phyloP scores from a whole-genome alignment of 2,329 filamentous ascomycete species.

The Curvularia spicifera region DNA sequence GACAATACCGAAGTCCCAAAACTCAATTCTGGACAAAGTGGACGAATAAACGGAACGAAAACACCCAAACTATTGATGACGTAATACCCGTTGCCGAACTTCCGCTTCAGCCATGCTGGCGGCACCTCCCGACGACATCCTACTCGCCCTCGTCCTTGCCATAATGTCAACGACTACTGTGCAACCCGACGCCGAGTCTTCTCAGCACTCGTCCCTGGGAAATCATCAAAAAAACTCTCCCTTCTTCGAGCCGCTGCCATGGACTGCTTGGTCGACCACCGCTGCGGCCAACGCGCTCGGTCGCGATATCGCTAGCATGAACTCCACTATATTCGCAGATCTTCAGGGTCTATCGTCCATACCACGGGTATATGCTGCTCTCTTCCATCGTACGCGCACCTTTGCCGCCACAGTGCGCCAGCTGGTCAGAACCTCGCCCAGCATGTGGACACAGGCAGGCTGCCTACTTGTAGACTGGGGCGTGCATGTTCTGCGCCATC shows the following conservation, averaged over 20 bases:
- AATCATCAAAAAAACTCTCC: not conserved
- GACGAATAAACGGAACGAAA: too few relatives aligned
- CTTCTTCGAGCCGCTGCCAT: not conserved
- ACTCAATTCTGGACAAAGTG: not conserved
- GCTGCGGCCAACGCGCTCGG: not conserved
- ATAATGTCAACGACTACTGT: not conserved
- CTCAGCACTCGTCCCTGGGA: not conserved
- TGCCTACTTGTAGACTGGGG: conserved; percentile 20
- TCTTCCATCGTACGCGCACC: conserved; percentile 18
- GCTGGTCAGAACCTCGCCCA: conserved; percentile 4
- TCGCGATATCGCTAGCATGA: conserved; percentile 6
- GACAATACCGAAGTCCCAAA: not conserved
- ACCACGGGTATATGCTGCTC: conserved; percentile 10
- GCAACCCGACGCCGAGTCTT: not conserved
- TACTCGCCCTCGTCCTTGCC: not conserved
- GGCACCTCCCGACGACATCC: not conserved
- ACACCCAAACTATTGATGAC: not conserved
- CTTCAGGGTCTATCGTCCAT: conserved; percentile 7
- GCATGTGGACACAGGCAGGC: conserved; percentile 15
- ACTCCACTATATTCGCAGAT: conserved; percentile 5
- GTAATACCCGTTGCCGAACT: not conserved
- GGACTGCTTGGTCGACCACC: conserved; percentile 1
- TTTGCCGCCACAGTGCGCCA: conserved; percentile 17
- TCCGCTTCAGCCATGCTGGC: not conserved
- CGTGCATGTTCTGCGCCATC: conserved; percentile 12